Conservation (phyloP, 1,284 basidiomycete genomes). For the Fistulinella cinereoalba region DNA sequence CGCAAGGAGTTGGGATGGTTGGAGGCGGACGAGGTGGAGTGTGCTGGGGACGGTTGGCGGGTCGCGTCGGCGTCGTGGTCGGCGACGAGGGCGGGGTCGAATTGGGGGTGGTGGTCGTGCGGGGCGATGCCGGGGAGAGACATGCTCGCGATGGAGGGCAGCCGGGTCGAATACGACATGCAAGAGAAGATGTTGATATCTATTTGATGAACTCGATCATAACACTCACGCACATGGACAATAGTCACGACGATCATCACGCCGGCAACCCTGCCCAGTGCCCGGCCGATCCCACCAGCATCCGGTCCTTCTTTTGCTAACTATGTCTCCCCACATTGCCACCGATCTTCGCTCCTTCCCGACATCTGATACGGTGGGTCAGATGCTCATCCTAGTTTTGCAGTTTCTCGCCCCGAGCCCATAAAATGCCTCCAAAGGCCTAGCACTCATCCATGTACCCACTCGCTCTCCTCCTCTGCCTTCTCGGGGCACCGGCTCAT, state of each 20-base stretch:
- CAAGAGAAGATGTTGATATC: conserved; percentile 15
- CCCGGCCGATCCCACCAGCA: too few relatives aligned
- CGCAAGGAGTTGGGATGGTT: not conserved
- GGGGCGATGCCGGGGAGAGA: conserved; percentile 13
- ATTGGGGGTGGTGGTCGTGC: conserved; percentile 5
- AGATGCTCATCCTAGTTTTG: not conserved
- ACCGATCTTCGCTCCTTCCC: not conserved
- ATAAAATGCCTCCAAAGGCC: too few relatives aligned
- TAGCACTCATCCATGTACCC: too few relatives aligned
- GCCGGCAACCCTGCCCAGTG: too few relatives aligned
- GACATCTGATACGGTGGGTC: not conserved
- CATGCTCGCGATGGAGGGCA: conserved; percentile 20
- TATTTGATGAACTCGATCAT: conserved; percentile 21
- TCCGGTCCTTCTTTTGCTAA: too few relatives aligned
- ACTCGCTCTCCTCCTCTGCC: not conserved
- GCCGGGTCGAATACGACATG: not conserved
- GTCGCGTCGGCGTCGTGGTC: not conserved
- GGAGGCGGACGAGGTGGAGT: not conserved
- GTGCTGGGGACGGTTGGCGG: not conserved
- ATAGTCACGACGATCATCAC: not conserved
- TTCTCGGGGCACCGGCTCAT: conserved; percentile 6
- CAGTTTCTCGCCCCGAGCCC: too few relatives aligned
- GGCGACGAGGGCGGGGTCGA: conserved; percentile 6
- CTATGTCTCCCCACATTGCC: too few relatives aligned
- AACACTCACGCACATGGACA: conserved; percentile 7